These are phyloP conservation scores for Jaapia argillacea DNA, from an alignment of 768 basidiomycete species.

Conservation along the genomic window DNA sequence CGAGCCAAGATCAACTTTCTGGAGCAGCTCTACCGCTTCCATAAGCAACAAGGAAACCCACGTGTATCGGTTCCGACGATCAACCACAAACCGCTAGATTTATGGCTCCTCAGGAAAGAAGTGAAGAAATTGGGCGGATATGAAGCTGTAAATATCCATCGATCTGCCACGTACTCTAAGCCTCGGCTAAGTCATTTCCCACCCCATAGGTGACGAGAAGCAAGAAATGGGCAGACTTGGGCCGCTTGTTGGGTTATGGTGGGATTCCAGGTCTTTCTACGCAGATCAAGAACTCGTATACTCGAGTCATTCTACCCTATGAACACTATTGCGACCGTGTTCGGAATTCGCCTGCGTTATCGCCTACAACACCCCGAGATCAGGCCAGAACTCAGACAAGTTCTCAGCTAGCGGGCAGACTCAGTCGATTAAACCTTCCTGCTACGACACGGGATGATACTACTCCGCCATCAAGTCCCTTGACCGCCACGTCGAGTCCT, in stretches of 20 bases:
- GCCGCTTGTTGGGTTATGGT: constrained; percentile 73
- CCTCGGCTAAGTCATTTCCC: constrained; percentile 7
- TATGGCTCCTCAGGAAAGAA: constrained; percentile 90
- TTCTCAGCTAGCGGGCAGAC: constrained; percentile 29
- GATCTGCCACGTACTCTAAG: not conserved
- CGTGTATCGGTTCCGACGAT: constrained; percentile 91
- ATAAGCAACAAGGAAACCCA: constrained; percentile 89
- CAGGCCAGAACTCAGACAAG: constrained; percentile 48
- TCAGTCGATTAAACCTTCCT: constrained; percentile 29
- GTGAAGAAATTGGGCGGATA: constrained; percentile 86
- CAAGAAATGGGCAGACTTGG: constrained; percentile 86
- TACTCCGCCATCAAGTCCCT: constrained; percentile 63
- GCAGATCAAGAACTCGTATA: constrained; percentile 85
- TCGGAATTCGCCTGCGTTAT: constrained; percentile 47
- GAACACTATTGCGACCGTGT: constrained; percentile 81
- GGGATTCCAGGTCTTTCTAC: constrained; percentile 75
- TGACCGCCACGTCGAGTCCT: constrained; percentile 69
- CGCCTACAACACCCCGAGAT: constrained; percentile 30
- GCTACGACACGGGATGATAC: constrained; percentile 31
- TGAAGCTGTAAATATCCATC: constrained; percentile 57
- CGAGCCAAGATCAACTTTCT: constrained; percentile 95
- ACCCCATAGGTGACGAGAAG: constrained; percentile 59
- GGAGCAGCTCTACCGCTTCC: constrained; percentile 93
- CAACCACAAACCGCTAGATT: constrained; percentile 85
- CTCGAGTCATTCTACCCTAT: constrained; percentile 89